phyloP scores from a whole-genome alignment of 805 yeast species.

The Wickerhamomyces rabaulensis region DNA sequence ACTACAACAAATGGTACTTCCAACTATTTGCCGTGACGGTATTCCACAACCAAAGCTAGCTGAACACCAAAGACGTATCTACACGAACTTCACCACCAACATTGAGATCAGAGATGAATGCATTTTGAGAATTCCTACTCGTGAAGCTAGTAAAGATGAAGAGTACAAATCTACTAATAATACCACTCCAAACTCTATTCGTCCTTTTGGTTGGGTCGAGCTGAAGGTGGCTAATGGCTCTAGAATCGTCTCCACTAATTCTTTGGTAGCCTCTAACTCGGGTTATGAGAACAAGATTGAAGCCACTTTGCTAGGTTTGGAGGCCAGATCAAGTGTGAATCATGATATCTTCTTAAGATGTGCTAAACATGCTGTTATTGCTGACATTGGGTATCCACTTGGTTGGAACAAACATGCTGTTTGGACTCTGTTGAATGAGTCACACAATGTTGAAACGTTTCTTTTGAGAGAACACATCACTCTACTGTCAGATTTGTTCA shows the following conservation, averaged over 20 bases:
- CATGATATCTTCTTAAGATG: constrained; percentile 76
- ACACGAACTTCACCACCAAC: constrained; percentile 51
- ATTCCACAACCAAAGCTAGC: constrained; percentile 33
- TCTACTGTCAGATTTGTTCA: constrained; percentile 61
- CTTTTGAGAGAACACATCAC: constrained; percentile 79
- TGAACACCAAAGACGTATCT: constrained; percentile 50
- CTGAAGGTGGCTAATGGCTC: constrained; percentile 54
- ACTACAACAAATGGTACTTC: constrained; percentile 62
- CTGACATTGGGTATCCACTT: constrained; percentile 65
- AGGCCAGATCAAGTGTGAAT: constrained; percentile 77
- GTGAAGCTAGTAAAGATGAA: constrained; percentile 77
- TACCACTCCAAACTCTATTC: constrained; percentile 30
- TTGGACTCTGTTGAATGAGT: constrained; percentile 58
- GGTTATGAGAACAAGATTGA: constrained; percentile 53
- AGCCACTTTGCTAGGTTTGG: constrained; percentile 47
- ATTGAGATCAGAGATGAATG: constrained; percentile 60
- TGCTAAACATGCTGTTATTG: constrained; percentile 45
- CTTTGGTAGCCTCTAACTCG: constrained; percentile 45
- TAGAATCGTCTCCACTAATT: constrained; percentile 37
- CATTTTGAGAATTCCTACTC: constrained; percentile 69
- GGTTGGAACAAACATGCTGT: constrained; percentile 75
- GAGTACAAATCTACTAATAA: constrained; percentile 28
- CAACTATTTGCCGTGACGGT: constrained; percentile 57
- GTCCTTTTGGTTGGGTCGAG: constrained; percentile 94
- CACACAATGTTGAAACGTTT: constrained; percentile 53